Base-by-base conservation (phyloP, 139 green algal genomes). In the Closterium sp. region DNA sequence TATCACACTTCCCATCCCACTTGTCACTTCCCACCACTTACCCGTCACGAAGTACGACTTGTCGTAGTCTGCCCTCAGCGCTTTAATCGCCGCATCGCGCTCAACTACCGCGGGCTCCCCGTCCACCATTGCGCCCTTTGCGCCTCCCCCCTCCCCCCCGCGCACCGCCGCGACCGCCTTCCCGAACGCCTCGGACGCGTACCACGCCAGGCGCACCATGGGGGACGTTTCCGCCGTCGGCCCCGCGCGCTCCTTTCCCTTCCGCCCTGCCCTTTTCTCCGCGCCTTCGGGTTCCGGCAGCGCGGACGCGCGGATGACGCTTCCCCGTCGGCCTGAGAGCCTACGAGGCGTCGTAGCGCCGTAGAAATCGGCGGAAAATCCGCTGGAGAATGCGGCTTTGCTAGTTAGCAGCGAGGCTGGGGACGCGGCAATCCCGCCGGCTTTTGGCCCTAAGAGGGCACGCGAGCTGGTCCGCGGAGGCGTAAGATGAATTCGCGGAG, bases 191-290 rank as follows among this genome's bases (percentile, higher is more conserved):
- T 98, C 97, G 4, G 97, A 97, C 4, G 89, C 96, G 31, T 96
- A 95, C 97, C 97, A 98, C 12, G 96, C 97, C 10, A 96, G 94
- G 84, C 97, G 97, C 19, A 98, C 88, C 43, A 93, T n/a, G 6
- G 88, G 91, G 4, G 34, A n/a, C 2, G 91, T 64, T 3, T 94
- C 91, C 10, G 88, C 91, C 23, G 84, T 94, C 0, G 91, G 91
- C 83, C 86, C 38, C 55, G 55, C 55, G 55, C 55, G 55, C 55
- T 76, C 55, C 55, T 25, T 19, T 1, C 16, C 55, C 43, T 69
- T 69, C 16, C 55, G 16, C 0, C 12, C 55, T 76, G 55, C 55
- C 16, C 55, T 76, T 2, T 76, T 76, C 55, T 19, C 55, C 55
- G 55, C 55, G 55, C 55, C 55, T 76, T 3, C 55, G 16, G 55